Evolutionary conservation across 2,329 filamentous ascomycete species (phyloP).

Genomic region (Tetracladium maxilliforme): DNA sequence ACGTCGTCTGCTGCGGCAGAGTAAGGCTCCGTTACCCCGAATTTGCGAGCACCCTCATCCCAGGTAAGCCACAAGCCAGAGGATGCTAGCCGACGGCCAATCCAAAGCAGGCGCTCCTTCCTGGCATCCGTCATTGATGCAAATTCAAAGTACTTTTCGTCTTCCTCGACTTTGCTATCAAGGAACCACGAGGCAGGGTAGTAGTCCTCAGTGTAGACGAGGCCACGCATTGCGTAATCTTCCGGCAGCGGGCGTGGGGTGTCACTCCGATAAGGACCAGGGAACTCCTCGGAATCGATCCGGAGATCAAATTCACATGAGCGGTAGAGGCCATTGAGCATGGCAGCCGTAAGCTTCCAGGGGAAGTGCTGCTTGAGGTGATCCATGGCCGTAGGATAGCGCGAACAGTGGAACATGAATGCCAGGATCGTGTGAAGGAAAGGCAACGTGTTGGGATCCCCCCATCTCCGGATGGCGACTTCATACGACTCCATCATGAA

Average conservation of each 20-base stretch:
- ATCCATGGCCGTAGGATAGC: conserved; percentile 7
- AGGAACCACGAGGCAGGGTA: conserved; percentile 11
- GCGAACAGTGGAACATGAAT: conserved; percentile 10
- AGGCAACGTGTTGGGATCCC: conserved; percentile 12
- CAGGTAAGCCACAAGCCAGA: conserved; percentile 6
- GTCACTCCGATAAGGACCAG: conserved; percentile 4
- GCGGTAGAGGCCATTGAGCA: too few species aligned
- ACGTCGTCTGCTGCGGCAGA: too few species aligned
- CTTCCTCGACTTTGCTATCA: conserved; percentile 11
- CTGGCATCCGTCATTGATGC: conserved; percentile 8
- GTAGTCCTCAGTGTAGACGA: conserved; percentile 10
- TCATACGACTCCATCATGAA: too few species aligned
- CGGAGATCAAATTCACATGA: neutral
- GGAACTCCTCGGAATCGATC: neutral
- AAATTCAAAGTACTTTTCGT: conserved; percentile 9
- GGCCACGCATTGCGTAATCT: conserved; percentile 12
- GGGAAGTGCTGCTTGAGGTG: conserved; percentile 9
- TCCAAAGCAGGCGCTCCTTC: conserved; percentile 10
- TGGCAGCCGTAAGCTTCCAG: conserved; percentile 8
- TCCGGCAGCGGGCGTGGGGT: conserved; percentile 11
- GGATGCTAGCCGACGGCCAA: conserved; percentile 7
- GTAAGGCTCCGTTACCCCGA: too few species aligned
- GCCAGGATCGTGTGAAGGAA: conserved; percentile 13
- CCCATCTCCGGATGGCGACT: conserved; percentile 9
- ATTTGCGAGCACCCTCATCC: too few species aligned